Evolutionary conservation across 23 red algal genomes (phyloP).

Genomic region (Chondrus crispus): DNA sequence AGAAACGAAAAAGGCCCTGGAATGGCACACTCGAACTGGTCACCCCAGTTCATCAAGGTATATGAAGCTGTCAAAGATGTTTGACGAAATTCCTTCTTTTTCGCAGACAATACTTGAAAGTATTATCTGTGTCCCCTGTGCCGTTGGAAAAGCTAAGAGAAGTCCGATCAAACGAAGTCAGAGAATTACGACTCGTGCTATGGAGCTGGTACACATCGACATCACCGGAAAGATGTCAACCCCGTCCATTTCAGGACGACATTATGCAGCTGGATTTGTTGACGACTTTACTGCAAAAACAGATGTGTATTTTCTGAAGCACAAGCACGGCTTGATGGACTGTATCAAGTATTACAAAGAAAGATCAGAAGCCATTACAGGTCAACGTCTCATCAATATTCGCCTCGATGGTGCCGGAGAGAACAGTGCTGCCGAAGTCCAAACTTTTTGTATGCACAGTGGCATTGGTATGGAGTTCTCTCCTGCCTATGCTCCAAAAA

Average conservation of each 20-base stretch:
- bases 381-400: neutral
- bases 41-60: neutral
- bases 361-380: neutral
- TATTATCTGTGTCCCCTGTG: neutral
- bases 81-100: neutral
- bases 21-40: neutral
- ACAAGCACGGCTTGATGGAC: neutral
- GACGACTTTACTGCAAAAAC: conserved; percentile 24
- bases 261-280: neutral
- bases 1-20: no score
- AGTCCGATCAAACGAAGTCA: neutral
- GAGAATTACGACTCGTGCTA: neutral
- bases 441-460: neutral
- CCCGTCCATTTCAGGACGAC: neutral
- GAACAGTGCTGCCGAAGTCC: neutral
- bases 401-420: conserved; percentile 10
- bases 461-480: neutral
- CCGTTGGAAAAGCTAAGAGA: neutral
- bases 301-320: neutral
- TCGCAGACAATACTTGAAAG: neutral
- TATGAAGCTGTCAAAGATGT: neutral
- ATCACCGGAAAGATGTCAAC: neutral
- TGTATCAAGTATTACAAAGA: neutral
- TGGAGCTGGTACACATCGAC: conserved; percentile 23
- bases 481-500: neutral